Evolutionary conservation across 2,329 filamentous ascomycete species (phyloP), one percentile per base, ranked within the genome.

Genomic region (Diaporthe eres): DNA sequence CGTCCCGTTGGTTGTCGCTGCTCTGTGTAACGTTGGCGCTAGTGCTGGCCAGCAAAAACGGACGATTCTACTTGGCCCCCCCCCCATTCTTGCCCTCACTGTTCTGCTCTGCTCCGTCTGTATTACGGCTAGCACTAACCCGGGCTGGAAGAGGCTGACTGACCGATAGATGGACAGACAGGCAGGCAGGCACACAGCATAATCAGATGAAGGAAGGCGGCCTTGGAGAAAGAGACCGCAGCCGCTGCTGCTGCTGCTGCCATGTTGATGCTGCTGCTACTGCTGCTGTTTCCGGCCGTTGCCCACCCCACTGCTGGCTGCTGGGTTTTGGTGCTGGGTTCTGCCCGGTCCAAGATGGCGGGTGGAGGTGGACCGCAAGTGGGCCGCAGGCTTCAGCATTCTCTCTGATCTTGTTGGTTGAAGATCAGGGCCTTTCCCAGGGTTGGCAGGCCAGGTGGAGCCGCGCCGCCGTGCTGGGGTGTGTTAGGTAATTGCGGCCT

Each of bases 301-400:
- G 42, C 13, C 39, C 55, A 61, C 25, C 63, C 63, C 25, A 39
- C 42, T 51, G 22, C n/a, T 39, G 31, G 47, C 15, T 49, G 65
- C 39, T 25, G 19, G 34, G 9, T 39, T 39, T n/a, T 22, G 57
- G 47, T 53, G 8, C 37, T 55, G 47, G 71, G 60, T 47, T n/a
- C 61, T 61, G 71, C 55, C 70, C 42, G n/a, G 70, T 73, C 71
- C 71, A 65, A 65, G n/a, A 65, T 73, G 71, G 71, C 71, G 71
- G 71, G 61, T 65, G 71, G 51, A 53, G 47, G 58, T 58, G 47
- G 61, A 49, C 31, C 51, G 49, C 65, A 71, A 58, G 75, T 58
- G 47, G 61, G 31, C 25, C 51, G 65, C 47, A 76, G 75, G 75
- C 75, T 71, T 71, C 75, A 70, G 68, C 60, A 76, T 76, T 76